Evolutionary conservation across 768 basidiomycete genomes (phyloP).

Genomic region (Tephrocybe sp.): DNA sequence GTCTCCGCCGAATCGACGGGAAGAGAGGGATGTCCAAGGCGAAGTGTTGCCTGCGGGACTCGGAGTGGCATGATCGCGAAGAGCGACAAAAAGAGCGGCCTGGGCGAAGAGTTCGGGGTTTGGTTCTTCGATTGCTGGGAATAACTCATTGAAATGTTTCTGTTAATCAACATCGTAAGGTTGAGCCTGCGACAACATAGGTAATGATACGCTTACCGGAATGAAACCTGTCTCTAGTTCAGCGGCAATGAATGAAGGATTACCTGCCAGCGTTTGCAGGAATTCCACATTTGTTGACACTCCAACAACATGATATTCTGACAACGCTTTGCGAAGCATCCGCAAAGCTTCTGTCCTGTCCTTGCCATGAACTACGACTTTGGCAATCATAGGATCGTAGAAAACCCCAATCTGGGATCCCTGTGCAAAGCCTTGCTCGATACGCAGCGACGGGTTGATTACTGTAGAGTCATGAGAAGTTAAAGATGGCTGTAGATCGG

Average conservation of each 20-base stretch:
- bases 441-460: constrained; percentile 66
- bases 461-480: constrained; percentile 26
- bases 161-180: constrained; percentile 31
- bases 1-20: constrained; percentile 80
- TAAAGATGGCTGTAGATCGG: constrained; percentile 31
- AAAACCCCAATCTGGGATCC: constrained; percentile 83
- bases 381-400: constrained; percentile 92
- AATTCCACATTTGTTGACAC: constrained; percentile 93
- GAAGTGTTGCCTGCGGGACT: constrained; percentile 31
- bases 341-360: constrained; percentile 85
- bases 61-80: constrained; percentile 53
- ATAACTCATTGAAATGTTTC: constrained; percentile 85
- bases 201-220: constrained; percentile 40
- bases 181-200: background rate
- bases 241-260: constrained; percentile 71
- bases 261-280: constrained; percentile 72
- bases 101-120: constrained; percentile 69
- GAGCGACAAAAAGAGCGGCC: constrained; percentile 73
- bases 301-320: constrained; percentile 89
- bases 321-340: constrained; percentile 75
- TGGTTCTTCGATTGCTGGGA: constrained; percentile 63
- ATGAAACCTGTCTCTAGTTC: constrained; percentile 95
- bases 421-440: constrained; percentile 86
- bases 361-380: constrained; percentile 85
- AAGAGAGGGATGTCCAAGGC: constrained; percentile 71